Percentiles rank a stretch among this genome's conserved stretches.
phyloP scores from a whole-genome alignment of 495 filamentous ascomycete genomes.

The Hypomontagnella submonticulosa region DNA sequence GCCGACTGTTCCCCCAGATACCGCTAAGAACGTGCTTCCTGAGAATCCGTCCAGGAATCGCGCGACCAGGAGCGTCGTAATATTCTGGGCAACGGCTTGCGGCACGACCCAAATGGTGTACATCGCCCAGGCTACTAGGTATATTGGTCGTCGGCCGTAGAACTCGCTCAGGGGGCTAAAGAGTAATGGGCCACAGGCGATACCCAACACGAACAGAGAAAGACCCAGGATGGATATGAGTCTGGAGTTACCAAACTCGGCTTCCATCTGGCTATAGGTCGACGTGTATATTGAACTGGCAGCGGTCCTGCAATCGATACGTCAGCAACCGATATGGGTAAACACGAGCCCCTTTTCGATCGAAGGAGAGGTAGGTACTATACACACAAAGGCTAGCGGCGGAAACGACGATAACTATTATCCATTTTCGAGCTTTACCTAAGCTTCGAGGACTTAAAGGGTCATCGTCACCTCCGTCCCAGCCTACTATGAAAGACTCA shows the following conservation, averaged over 20 bases:
- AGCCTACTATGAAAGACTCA: slow-evolving; percentile 71
- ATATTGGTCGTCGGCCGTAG: slow-evolving; percentile 88
- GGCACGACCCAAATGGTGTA: slow-evolving; percentile 91
- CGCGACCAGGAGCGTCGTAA: slow-evolving; percentile 80
- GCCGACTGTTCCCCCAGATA: slow-evolving; percentile 90
- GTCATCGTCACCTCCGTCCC: slow-evolving; percentile 74
- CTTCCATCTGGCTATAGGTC: slow-evolving; percentile 81
- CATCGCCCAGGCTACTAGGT: slow-evolving; percentile 77
- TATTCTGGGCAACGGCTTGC: slow-evolving; percentile 85
- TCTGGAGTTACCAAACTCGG: slow-evolving; percentile 76
- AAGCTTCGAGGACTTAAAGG: slow-evolving; percentile 77
- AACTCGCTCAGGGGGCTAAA: slow-evolving; percentile 74
- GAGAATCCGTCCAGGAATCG: slow-evolving; percentile 88
- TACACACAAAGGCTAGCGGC: slow-evolving; percentile 85
- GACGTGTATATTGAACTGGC: slow-evolving; percentile 89
- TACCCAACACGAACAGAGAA: slow-evolving; percentile 81
- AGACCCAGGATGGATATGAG: slow-evolving; percentile 82
- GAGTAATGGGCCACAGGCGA: slow-evolving; percentile 77
- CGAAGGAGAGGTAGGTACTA: too few species aligned
- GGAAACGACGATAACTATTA: slow-evolving; percentile 77
- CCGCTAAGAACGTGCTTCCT: slow-evolving; percentile 87
- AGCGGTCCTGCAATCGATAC: slow-evolving; percentile 70
- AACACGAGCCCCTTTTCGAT: slow-evolving; percentile 51
- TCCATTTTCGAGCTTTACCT: slow-evolving; percentile 74
- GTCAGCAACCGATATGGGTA: background rate